These are phyloP conservation scores for Lodderomyces elongisporus DNA, from an alignment of 1,139 yeast species.

Conservation along the genomic window DNA sequence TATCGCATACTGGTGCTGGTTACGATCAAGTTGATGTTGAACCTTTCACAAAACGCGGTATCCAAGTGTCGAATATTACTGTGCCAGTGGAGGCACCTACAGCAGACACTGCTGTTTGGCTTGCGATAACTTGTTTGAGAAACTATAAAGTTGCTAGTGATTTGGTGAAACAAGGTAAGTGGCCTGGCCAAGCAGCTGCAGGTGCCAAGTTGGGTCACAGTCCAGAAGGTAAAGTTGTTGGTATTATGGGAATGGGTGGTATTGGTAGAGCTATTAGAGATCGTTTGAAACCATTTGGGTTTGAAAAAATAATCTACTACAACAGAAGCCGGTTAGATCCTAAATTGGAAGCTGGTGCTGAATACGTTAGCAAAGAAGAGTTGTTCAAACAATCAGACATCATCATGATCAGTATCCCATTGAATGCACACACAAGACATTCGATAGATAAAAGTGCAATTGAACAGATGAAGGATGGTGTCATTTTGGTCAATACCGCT, in stretches of 20 bases:
- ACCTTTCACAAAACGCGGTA: constrained; percentile 43
- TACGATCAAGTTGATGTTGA: constrained; percentile 75
- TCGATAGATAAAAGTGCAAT: constrained; percentile 49
- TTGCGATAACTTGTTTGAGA: constrained; percentile 63
- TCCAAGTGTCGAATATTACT: constrained; percentile 72
- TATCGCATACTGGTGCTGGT: constrained; percentile 89
- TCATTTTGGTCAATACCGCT: constrained; percentile 62
- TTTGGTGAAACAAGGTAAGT: constrained; percentile 50
- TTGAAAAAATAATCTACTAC: constrained; percentile 52
- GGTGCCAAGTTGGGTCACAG: constrained; percentile 35
- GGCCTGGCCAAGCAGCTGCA: constrained; percentile 38
- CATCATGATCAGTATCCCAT: constrained; percentile 59
- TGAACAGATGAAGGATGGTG: constrained; percentile 59
- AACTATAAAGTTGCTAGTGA: constrained; percentile 49
- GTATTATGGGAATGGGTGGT: constrained; percentile 74
- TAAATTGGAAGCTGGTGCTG: constrained; percentile 54
- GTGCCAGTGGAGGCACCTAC: constrained; percentile 72
- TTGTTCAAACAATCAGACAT: constrained; percentile 52
- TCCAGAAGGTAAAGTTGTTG: constrained; percentile 58
- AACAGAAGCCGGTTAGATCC: constrained; percentile 51
- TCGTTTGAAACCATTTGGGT: constrained; percentile 62
- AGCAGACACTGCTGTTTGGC: constrained; percentile 71
- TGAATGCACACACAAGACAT: constrained; percentile 55
- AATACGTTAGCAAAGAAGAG: constrained; percentile 53
- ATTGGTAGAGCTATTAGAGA: constrained; percentile 67